Base-by-base conservation (phyloP, 179 eudicot species). In the Drosera spatulata region DNA sequence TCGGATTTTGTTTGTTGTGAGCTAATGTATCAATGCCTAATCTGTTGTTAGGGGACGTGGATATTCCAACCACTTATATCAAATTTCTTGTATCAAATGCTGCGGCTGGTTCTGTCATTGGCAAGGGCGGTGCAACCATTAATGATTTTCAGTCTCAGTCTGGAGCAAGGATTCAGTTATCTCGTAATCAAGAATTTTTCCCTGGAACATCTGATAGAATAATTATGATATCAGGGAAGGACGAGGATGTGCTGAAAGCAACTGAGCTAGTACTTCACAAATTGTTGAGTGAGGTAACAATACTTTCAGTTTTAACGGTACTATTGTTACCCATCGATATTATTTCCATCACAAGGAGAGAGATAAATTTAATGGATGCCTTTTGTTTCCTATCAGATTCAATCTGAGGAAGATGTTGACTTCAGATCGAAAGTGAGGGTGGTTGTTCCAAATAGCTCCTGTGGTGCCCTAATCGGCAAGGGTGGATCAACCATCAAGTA, bases 391-490 rank as follows among this genome's bases (percentile, higher is more conserved):
- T 13, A 50, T 50, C 69, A 89, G 96, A 82, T 77, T 66, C 84
- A 73, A 62, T 73, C 69, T 51, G 87, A 77, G 71, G 93, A 77
- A 41, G 82, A 84, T 22, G 74, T 43, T 68, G 95, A 85, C 33
- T 80, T 82, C 63, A 77, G 75, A 59, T 73, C 85, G 33, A 89
- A 76, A 77, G 79, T 86, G 58, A 83, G 88, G 66, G 72, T 94
- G 41, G 73, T 94, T 71, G 97, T 90, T 66, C 97, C 99, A 55
- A 90, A 85, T 73, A 79, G 83, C 74, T 86, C 85, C 54, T 94
- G 99, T 53, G 97, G 99, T 68, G 99, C 97, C 73, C 77, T 94
- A 58, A 90, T 94, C 71, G 97, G 99, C 65, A 94, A 94, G 70
- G 84, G 91, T 58, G 99, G 96, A 66, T 71, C 90, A 66, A 94